Percentiles rank a stretch among this genome's conserved stretches.
phyloP scores from a whole-genome alignment of 2,329 filamentous ascomycete genomes.

The Monosporascus sp. region DNA sequence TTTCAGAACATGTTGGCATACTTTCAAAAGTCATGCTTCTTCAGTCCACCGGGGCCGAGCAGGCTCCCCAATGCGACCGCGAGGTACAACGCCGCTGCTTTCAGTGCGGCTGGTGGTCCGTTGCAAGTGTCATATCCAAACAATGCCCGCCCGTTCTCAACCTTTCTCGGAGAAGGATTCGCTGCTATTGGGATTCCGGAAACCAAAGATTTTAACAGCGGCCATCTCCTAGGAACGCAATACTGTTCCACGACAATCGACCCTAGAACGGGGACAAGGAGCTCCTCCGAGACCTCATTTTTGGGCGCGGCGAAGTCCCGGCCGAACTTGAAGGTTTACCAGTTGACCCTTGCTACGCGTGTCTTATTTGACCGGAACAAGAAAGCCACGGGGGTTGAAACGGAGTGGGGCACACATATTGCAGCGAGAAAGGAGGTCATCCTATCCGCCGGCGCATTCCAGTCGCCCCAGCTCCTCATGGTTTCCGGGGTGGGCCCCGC shows the following conservation, averaged over 20 bases:
- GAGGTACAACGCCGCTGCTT: background rate
- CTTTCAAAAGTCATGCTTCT: background rate
- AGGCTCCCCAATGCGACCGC: background rate
- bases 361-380: constrained; percentile 38
- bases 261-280: constrained; percentile 1
- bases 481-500: constrained; percentile 34
- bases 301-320: background rate
- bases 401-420: constrained; percentile 7
- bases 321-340: constrained; percentile 28
- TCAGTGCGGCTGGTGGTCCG: background rate
- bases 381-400: constrained; percentile 25
- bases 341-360: constrained; percentile 35
- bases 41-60: background rate
- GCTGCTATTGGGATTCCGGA: background rate
- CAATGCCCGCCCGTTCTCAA: background rate
- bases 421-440: constrained; percentile 34
- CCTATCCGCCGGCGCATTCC: constrained; percentile 33
- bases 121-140: background rate
- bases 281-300: constrained; percentile 2
- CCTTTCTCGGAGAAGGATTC: background rate
- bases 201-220: constrained; percentile 3
- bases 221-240: background rate
- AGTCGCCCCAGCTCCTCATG: constrained; percentile 36
- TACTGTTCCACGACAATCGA: constrained; percentile 1
- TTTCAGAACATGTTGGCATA: background rate